A percentile compares a stretch with the other conserved stretches of the same genome.
Evolutionary conservation across 805 yeast species (phyloP).

Genomic region (Wickerhamomyces tratensis): DNA sequence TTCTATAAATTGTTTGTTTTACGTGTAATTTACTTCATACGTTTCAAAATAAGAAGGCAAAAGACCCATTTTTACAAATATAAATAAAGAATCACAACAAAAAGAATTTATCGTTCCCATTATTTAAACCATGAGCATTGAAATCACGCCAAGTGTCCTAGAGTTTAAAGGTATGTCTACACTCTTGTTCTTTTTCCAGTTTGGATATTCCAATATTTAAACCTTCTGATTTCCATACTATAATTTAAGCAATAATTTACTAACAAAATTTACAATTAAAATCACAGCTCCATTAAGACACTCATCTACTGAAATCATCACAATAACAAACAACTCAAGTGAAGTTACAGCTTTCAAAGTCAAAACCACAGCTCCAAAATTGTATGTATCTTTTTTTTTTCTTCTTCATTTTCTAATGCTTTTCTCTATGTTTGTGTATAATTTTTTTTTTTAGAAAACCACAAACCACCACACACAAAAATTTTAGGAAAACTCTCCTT

Average conservation of each 20-base stretch:
- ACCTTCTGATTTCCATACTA: neutral
- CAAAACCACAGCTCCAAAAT: constrained; percentile 95
- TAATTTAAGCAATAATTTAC: neutral
- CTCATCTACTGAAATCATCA: constrained; percentile 51
- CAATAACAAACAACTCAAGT: constrained; percentile 45
- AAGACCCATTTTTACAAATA: neutral
- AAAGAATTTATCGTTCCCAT: too few relatives aligned
- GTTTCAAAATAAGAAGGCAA: neutral
- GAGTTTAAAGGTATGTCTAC: constrained; percentile 67
- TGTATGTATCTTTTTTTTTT: constrained; percentile 25
- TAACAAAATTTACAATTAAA: neutral
- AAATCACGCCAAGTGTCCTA: constrained; percentile 61
- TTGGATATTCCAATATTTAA: neutral
- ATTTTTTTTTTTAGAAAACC: too few relatives aligned
- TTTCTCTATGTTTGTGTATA: too few relatives aligned
- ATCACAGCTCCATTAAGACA: constrained; percentile 62
- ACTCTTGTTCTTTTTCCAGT: neutral
- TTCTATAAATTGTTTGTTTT: neutral
- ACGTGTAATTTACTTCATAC: neutral
- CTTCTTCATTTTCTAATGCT: too few relatives aligned
- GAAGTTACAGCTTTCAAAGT: constrained; percentile 81
- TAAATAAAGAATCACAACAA: constrained; percentile 7
- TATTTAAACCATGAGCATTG: constrained; percentile 29
- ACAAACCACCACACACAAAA: too few relatives aligned
- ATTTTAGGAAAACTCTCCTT: too few relatives aligned